phyloP scores from a whole-genome alignment of 179 eudicot genomes.

The Heliamphora pulchella region DNA sequence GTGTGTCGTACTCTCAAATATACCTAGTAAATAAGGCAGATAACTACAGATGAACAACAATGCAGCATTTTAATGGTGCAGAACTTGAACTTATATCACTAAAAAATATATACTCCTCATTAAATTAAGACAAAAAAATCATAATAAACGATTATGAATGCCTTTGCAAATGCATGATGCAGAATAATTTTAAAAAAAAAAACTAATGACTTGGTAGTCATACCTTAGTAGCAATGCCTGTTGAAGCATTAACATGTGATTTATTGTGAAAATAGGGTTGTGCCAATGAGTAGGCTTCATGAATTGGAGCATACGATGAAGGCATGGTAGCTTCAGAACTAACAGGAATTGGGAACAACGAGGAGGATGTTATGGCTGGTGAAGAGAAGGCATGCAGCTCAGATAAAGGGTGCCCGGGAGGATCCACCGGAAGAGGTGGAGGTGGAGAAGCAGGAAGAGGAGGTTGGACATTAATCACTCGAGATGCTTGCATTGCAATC shows the following conservation, averaged over 20 bases:
- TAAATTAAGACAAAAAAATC: not conserved
- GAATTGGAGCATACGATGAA: constrained; percentile 30
- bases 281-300: constrained; percentile 32
- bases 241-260: constrained; percentile 25
- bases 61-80: not conserved
- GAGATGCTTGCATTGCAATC: constrained; percentile 26
- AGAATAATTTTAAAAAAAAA: constrained; percentile 2
- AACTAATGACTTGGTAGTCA: not conserved
- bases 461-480: constrained; percentile 36
- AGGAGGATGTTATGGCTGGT: constrained; percentile 32
- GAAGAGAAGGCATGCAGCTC: constrained; percentile 31
- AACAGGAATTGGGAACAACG: constrained; percentile 46
- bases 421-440: constrained; percentile 58
- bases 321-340: constrained; percentile 29
- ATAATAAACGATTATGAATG: not conserved
- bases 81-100: not conserved
- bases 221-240: constrained; percentile 46
- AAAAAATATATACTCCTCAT: not conserved
- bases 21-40: not conserved
- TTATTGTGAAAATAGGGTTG: constrained; percentile 29
- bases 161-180: not conserved
- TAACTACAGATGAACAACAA: not conserved
- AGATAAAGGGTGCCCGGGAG: constrained; percentile 34
- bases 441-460: constrained; percentile 79
- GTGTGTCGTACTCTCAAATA: not conserved